Percentiles rank a stretch among this genome's conserved stretches.
phyloP scores from a whole-genome alignment of 192 early-diverging fungal genomes.

The Endogone sp. region DNA sequence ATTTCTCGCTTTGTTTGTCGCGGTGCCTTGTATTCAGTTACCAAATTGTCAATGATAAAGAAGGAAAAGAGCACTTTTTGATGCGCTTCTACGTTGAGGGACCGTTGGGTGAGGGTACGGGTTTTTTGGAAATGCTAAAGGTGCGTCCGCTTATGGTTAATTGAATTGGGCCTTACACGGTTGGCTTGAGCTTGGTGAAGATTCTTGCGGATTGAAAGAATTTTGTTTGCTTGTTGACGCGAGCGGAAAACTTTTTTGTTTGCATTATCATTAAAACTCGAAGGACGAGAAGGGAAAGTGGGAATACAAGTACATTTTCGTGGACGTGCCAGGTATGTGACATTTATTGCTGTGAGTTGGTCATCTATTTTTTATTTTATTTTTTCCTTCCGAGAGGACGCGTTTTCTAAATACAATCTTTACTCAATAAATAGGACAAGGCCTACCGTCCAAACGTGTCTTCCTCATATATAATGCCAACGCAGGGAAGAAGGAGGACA shows the following conservation, averaged over 20 bases:
- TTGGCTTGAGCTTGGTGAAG: no score
- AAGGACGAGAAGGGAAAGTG: conserved; percentile 34
- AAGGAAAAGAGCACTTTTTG: conserved; percentile 44
- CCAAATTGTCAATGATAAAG: conserved; percentile 38
- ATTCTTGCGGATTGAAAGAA: no score
- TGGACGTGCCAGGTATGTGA: conserved; percentile 46
- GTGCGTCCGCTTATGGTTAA: no score
- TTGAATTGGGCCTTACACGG: background rate
- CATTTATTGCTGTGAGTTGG: background rate
- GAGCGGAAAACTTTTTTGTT: no score
- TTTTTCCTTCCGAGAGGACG: background rate
- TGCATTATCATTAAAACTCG: background rate
- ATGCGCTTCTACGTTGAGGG: conserved; percentile 55
- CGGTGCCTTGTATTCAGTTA: conserved; percentile 23
- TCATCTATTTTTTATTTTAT: background rate
- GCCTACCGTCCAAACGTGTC: conserved; percentile 34
- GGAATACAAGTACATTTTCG: conserved; percentile 47
- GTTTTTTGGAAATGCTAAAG: conserved; percentile 50
- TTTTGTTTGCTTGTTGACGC: no score
- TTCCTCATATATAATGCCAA: conserved; percentile 37
- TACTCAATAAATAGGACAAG: conserved; percentile 21
- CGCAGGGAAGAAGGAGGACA: conserved; percentile 19
- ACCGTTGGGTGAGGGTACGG: conserved; percentile 38
- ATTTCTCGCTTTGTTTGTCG: no score
- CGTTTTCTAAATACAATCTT: background rate